Evolutionary conservation across 2,329 filamentous ascomycete species (phyloP).

Genomic region (Exophiala aquamarina): DNA sequence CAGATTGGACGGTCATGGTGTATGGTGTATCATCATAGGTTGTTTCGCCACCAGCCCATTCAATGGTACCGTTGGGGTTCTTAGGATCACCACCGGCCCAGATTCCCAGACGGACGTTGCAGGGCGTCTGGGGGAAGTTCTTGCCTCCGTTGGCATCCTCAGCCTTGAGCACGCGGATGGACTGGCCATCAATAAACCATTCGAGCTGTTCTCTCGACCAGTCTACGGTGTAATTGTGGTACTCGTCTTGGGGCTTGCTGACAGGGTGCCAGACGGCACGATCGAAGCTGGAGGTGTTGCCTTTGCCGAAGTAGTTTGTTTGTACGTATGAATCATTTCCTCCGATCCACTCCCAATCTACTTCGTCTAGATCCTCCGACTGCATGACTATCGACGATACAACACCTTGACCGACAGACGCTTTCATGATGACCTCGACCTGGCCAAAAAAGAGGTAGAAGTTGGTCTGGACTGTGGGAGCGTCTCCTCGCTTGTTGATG

Average conservation of each 20-base stretch:
- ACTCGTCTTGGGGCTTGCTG: slow-evolving; percentile 63
- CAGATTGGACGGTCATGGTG: slow-evolving; percentile 75
- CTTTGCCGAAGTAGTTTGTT: slow-evolving; percentile 78
- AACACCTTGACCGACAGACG: slow-evolving; percentile 71
- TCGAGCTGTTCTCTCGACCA: slow-evolving; percentile 85
- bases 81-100: slow-evolving; percentile 87
- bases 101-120: slow-evolving; percentile 87
- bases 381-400: slow-evolving; percentile 80
- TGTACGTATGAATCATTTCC: slow-evolving; percentile 62
- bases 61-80: slow-evolving; percentile 79
- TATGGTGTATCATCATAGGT: slow-evolving; percentile 83
- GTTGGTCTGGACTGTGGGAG: slow-evolving; percentile 73
- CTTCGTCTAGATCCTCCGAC: slow-evolving; percentile 81
- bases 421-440: slow-evolving; percentile 75
- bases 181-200: slow-evolving; percentile 79
- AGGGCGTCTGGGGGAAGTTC: slow-evolving; percentile 93
- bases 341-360: slow-evolving; percentile 83
- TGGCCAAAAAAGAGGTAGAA: slow-evolving; percentile 87
- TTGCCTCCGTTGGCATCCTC: slow-evolving; percentile 62
- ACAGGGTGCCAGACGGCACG: slow-evolving; percentile 65
- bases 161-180: slow-evolving; percentile 72
- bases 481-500: slow-evolving; percentile 68
- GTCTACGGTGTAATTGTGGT: slow-evolving; percentile 85
- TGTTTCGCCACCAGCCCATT: slow-evolving; percentile 83
- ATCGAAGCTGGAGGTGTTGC: slow-evolving; percentile 68